phyloP scores from a whole-genome alignment of 2,329 filamentous ascomycete genomes.

The Trichophyton simii region DNA sequence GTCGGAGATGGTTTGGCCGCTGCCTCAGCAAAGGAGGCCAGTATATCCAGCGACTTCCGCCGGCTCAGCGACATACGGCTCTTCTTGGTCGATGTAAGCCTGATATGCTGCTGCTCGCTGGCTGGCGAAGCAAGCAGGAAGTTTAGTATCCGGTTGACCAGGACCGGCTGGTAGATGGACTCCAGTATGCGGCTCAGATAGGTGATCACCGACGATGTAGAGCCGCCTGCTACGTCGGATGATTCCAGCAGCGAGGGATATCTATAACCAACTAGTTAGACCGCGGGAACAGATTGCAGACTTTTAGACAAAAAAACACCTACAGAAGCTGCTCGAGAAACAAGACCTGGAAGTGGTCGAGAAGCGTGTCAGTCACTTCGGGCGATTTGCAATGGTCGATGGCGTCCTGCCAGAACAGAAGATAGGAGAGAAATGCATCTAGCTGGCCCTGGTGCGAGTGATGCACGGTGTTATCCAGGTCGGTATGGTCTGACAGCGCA shows the following conservation, averaged over 20 bases:
- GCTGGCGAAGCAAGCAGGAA: conserved; percentile 72
- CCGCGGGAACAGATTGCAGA: no score
- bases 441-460: conserved; percentile 72
- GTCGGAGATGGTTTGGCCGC: conserved; percentile 67
- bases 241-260: conserved; percentile 94
- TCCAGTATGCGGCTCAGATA: conserved; percentile 86
- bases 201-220: conserved; percentile 86
- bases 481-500: conserved; percentile 77
- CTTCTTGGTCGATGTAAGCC: conserved; percentile 43
- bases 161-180: conserved; percentile 79
- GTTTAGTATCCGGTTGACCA: conserved; percentile 85
- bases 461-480: conserved; percentile 59
- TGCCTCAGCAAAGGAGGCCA: conserved; percentile 64
- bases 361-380: conserved; percentile 80
- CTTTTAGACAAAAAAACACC: conserved; percentile 22
- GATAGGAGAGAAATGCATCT: conserved; percentile 84
- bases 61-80: conserved; percentile 50
- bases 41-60: conserved; percentile 77
- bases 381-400: conserved; percentile 85
- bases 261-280: conserved; percentile 33
- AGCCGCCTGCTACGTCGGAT: conserved; percentile 91
- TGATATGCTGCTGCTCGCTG: conserved; percentile 23
- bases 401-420: conserved; percentile 97
- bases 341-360: conserved; percentile 94
- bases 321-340: conserved; percentile 90